Evolutionary conservation across 1,284 basidiomycete genomes (phyloP).

Genomic region (Leccinum subspadiceum): DNA sequence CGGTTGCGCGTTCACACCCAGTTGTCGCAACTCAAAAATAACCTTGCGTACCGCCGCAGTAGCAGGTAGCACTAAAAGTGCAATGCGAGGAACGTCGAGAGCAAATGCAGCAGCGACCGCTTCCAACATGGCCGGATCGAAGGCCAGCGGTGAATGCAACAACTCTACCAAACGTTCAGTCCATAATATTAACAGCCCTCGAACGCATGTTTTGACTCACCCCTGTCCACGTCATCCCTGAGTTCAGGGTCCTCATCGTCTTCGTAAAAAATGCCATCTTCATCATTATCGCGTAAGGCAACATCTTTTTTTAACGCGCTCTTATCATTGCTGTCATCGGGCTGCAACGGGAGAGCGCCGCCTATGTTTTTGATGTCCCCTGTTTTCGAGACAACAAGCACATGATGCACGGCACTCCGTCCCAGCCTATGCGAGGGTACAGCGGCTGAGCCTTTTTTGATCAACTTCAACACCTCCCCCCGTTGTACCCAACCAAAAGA

Average conservation of each 20-base stretch:
- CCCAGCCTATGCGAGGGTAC: conserved; percentile 25
- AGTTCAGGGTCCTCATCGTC: conserved; percentile 25
- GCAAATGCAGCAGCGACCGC: conserved; percentile 69
- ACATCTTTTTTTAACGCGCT: not conserved
- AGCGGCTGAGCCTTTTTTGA: conserved; percentile 30
- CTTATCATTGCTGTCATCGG: not conserved
- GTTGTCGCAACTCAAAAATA: conserved; percentile 57
- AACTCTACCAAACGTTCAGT: conserved; percentile 39
- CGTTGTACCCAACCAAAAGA: conserved; percentile 56
- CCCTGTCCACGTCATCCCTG: conserved; percentile 21
- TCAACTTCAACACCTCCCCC: conserved; percentile 47
- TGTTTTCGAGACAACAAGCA: conserved; percentile 56
- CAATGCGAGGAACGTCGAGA: conserved; percentile 65
- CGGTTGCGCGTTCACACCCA: conserved; percentile 67
- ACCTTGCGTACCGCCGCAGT: conserved; percentile 56
- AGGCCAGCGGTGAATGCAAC: conserved; percentile 45
- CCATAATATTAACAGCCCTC: not conserved
- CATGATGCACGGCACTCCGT: conserved; percentile 50
- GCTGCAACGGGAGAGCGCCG: conserved; percentile 25
- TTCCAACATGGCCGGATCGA: conserved; percentile 57
- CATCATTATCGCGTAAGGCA: conserved; percentile 12
- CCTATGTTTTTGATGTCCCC: conserved; percentile 51
- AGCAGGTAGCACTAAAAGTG: conserved; percentile 64
- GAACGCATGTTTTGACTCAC: conserved; percentile 15
- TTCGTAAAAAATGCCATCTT: conserved; percentile 18